A percentile compares a stretch with the other conserved stretches of the same genome.
These are phyloP conservation scores for Pythium plurisporium DNA, from an alignment of 352 stramenopile genomes.

Conservation along the genomic window DNA sequence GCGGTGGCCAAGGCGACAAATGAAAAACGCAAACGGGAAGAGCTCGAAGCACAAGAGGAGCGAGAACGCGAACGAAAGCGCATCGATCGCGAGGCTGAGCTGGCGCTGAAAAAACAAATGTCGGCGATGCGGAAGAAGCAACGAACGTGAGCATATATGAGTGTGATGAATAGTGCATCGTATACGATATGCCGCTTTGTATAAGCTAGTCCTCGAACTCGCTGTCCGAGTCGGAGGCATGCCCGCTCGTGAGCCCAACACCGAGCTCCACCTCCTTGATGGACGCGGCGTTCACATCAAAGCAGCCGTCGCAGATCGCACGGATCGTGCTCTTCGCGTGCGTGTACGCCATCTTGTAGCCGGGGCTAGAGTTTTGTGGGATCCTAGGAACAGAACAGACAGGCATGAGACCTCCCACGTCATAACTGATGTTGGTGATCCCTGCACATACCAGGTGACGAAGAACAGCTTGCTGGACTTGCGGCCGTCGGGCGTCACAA, in stretches of 20 bases:
- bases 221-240: conserved; percentile 79
- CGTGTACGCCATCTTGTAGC: conserved; percentile 87
- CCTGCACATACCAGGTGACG: conserved; percentile 54
- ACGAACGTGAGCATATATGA: conserved; percentile 19
- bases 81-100: conserved; percentile 58
- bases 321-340: conserved; percentile 83
- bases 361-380: conserved; percentile 74
- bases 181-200: too few relatives aligned
- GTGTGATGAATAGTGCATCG: too few relatives aligned
- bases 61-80: conserved; percentile 65
- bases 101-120: conserved; percentile 75
- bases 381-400: conserved; percentile 38
- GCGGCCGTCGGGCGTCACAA: conserved; percentile 62
- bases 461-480: conserved; percentile 89
- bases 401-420: too few relatives aligned
- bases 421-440: neutral
- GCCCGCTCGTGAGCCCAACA: conserved; percentile 51
- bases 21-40: conserved; percentile 66
- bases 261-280: conserved; percentile 70
- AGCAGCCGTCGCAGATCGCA: conserved; percentile 67
- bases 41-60: conserved; percentile 53
- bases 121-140: conserved; percentile 76
- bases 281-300: conserved; percentile 71
- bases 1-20: conserved; percentile 62
- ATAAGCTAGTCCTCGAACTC: conserved; percentile 85